Percentiles rank a stretch among this genome's conserved stretches.
phyloP scores from a whole-genome alignment of 75 land plant species.

The Azolla pinnata region DNA sequence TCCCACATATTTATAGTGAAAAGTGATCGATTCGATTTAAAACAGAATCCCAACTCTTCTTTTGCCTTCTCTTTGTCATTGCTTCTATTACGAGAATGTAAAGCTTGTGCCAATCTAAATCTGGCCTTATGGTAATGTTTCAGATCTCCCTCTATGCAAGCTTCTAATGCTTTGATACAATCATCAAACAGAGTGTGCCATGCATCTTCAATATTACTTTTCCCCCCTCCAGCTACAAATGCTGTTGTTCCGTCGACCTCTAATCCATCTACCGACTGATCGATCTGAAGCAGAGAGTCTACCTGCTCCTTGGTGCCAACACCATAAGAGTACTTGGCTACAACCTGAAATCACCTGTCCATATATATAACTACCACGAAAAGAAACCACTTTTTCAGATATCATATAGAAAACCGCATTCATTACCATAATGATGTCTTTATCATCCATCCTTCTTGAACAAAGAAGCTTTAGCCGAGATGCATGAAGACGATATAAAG shows the following conservation, averaged over 20 bases:
- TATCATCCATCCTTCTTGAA: constrained; percentile 32
- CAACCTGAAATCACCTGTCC: constrained; percentile 29
- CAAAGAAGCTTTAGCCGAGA: constrained; percentile 84
- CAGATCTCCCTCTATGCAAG: constrained; percentile 88
- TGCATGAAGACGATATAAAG: constrained; percentile 90
- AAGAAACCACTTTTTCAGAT: too few species aligned
- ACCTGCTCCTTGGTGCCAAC: constrained; percentile 32
- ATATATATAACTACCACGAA: too few species aligned
- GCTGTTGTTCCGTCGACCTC: too few species aligned
- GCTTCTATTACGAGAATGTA: constrained; percentile 44
- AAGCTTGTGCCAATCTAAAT: constrained; percentile 69
- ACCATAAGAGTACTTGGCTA: constrained; percentile 39
- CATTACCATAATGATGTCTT: constrained; percentile 46
- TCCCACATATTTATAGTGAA: constrained; percentile 99
- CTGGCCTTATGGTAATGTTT: constrained; percentile 98
- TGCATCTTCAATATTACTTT: too few species aligned
- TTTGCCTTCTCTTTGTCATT: constrained; percentile 80
- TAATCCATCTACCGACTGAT: background rate
- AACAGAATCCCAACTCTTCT: constrained; percentile 96
- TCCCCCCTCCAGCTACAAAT: too few species aligned
- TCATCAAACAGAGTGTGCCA: constrained; percentile 76
- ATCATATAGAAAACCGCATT: background rate
- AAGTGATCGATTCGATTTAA: constrained; percentile 79
- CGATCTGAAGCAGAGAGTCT: background rate
- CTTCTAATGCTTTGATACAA: constrained; percentile 66